phyloP scores from a whole-genome alignment of 768 basidiomycete species.

The Cyathus striatus region DNA sequence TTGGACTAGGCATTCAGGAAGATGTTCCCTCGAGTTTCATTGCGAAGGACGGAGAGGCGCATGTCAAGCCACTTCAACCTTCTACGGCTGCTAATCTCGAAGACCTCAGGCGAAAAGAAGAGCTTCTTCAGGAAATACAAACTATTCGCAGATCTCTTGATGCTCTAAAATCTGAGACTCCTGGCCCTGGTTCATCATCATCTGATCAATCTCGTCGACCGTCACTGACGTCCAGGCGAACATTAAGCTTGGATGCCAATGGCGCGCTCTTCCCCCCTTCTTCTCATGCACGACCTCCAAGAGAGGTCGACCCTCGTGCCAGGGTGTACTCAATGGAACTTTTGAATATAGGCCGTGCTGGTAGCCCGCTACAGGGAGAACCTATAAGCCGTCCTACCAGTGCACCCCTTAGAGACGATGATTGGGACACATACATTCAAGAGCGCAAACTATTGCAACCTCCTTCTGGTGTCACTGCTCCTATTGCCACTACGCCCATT shows the following conservation, averaged over 20 bases:
- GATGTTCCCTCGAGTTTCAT: slow-evolving; percentile 74
- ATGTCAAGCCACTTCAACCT: slow-evolving; percentile 10
- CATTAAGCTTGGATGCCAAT: slow-evolving; percentile 62
- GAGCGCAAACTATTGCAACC: slow-evolving; percentile 84
- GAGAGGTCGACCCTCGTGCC: slow-evolving; percentile 61
- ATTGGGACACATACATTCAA: slow-evolving; percentile 84
- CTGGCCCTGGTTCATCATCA: slow-evolving; percentile 45
- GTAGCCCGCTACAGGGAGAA: slow-evolving; percentile 39
- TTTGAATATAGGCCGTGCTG: slow-evolving; percentile 36
- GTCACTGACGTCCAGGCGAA: slow-evolving; percentile 63
- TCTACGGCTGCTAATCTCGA: slow-evolving; percentile 44
- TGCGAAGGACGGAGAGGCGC: slow-evolving; percentile 25
- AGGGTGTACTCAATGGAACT: slow-evolving; percentile 74
- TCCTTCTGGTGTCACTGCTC: slow-evolving; percentile 74
- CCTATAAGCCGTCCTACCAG: slow-evolving; percentile 68
- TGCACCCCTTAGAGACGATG: slow-evolving; percentile 66
- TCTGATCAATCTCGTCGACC: slow-evolving; percentile 58
- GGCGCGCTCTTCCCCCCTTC: slow-evolving; percentile 41
- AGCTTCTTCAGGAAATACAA: slow-evolving; percentile 72
- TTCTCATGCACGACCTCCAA: slow-evolving; percentile 64
- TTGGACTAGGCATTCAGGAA: slow-evolving; percentile 69
- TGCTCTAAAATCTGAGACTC: slow-evolving; percentile 65
- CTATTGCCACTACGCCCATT: slow-evolving; percentile 63
- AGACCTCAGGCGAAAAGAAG: slow-evolving; percentile 63
- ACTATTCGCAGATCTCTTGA: slow-evolving; percentile 79